Base-by-base conservation (phyloP, 2,329 filamentous ascomycete genomes). In the Pestalotiopsis sp. region DNA sequence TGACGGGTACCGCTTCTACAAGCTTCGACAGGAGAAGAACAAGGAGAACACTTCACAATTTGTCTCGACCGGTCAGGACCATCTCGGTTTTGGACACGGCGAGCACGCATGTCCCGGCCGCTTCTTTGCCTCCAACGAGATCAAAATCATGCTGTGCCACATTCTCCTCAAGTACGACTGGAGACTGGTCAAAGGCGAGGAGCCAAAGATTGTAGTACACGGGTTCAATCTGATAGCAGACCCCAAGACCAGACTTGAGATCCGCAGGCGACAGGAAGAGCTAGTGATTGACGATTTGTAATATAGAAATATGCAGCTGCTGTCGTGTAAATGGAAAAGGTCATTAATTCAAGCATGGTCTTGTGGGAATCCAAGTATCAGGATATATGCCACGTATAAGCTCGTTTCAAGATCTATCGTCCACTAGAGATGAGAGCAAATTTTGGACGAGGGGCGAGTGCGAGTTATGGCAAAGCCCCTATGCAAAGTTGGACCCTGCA, bases 81-180 rank as follows among this genome's bases (percentile, higher is more conserved):
- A 76, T 27, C 69, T 79, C 20, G 69, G 68, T 14, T 84, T 83
- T 68, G 83, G 83, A 4, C 77, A 83, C 69, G 82, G 82, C 2
- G 75, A 76, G 36, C 80, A 83, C 65, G 81, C 81, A 2, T 79
- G 77, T 65, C 77, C 77, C 2, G 74, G 73, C 11, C 68, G 74
- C n/a, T 75, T 75, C 68, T 75, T 82, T 73, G 80, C 79, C 1
- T 74, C 73, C 4, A 78, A 79, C 62, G 76, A 81, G 70, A 74
- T 81, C 12, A 81, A 82, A 75, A 72, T 75, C 31, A 67, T 69
- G 45, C 58, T 75, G 52, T 75, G 74, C 58, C 68, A 73, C 45
- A 9, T 78, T 25, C 68, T 79, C 64, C 70, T 79, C 38, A 78
- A 79, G 71, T 79, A 77, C 66, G 77, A 79, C 65, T 78, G 75